A percentile compares a stretch with the other conserved stretches of the same genome.
These are phyloP conservation scores for Camellia lanceoleosa DNA, from an alignment of 148 eudicot genomes.

Conservation along the genomic window DNA sequence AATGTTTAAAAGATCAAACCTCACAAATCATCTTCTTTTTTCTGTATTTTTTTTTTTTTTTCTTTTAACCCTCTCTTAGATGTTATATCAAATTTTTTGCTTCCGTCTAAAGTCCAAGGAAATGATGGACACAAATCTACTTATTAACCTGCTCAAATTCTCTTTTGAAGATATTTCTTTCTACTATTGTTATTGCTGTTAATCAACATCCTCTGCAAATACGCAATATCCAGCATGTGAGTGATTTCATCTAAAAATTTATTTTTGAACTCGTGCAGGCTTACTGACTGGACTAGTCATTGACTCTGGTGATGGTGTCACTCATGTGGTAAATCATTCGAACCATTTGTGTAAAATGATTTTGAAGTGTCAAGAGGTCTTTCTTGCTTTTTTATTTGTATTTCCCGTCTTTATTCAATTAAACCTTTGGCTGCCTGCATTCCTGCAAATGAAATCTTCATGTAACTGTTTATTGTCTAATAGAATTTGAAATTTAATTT, in stretches of 20 bases:
- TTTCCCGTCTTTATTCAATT: background rate
- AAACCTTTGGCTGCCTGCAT: background rate
- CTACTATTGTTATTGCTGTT: background rate
- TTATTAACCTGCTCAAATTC: background rate
- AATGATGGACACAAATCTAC: background rate
- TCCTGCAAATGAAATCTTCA: background rate
- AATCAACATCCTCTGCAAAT: background rate
- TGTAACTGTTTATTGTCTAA: background rate
- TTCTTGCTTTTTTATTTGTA: background rate
- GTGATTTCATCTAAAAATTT: background rate
- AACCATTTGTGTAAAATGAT: constrained; percentile 3
- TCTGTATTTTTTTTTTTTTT: background rate
- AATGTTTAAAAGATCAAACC: constrained; percentile 12
- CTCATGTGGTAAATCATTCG: constrained; percentile 76
- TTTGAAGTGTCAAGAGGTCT: constrained; percentile 4
- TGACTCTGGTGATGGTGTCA: constrained; percentile 99
- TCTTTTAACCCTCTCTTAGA: background rate
- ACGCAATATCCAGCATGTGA: background rate
- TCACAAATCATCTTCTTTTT: background rate
- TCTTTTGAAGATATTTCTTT: background rate
- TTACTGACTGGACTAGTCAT: constrained; percentile 92
- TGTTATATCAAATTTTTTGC: constrained; percentile 3
- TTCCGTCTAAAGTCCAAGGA: constrained; percentile 1
- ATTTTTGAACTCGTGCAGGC: constrained; percentile 45
- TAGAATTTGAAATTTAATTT: background rate